Evolutionary conservation across 208 protist genomes (phyloP), one percentile per base, ranked within the genome.

Genomic region (Lotmaria passim): DNA sequence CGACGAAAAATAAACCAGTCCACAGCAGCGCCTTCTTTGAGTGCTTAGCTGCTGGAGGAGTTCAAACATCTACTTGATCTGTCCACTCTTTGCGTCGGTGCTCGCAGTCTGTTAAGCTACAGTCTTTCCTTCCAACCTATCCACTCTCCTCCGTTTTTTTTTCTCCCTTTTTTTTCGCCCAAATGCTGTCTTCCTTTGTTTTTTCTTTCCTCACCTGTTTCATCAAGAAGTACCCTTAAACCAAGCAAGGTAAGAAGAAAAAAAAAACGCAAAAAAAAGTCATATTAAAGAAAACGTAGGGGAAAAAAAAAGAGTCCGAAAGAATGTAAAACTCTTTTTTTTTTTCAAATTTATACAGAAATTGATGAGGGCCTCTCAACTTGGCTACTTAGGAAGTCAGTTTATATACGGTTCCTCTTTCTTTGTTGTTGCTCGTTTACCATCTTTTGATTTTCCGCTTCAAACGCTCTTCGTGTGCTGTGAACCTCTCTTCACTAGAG

Each of bases 221-320:
- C 33, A 34, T 24, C 24, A 6, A 6, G 55, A 61, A 21, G 21
- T 7, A 15, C 47, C 55, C 55, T 57, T 71, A 24, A 63, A 60
- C 68, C 39, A 57, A 71, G 55, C 65, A 34, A 60, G 48, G 47
- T 59, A 60, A 31, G n/a, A 52, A 57, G 21, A 62, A 62, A 44
- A 63, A 47, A 36, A 66, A 73, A 46, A 57, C 3, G 38, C 14
- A 62, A 58, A 73, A 58, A 17, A 55, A 56, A 64, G 26, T 10
- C 24, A 21, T 24, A 7, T 53, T 53, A 15, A 31, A 31, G 48
- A 53, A 33, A n/a, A 23, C 23, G 31, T 23, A 26, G 8, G 7
- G 48, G 24, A 17, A 60, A 36, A 36, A 66, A 73, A 57, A 66
- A 41, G 43, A 17, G 36, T 52, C 53, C 50, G 56, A 73, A 58